phyloP scores from a whole-genome alignment of 2,329 filamentous ascomycete genomes.

The Monosporascus cannonballus region DNA sequence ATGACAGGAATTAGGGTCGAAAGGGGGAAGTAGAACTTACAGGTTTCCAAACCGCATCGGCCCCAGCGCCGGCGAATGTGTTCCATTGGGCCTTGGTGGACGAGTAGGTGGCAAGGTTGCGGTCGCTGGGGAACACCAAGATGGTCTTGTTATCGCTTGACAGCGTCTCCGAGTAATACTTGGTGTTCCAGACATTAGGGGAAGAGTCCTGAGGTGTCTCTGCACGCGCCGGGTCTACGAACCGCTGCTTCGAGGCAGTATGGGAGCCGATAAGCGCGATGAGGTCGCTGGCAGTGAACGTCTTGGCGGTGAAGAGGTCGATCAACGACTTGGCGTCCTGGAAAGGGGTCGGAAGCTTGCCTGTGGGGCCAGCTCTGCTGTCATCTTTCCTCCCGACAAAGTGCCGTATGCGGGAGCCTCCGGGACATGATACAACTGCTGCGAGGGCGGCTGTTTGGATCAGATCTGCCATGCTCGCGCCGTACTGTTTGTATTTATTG shows the following conservation, averaged over 20 bases:
- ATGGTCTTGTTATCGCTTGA: constrained; percentile 20
- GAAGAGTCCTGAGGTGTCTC: constrained; percentile 41
- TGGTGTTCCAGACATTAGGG: constrained; percentile 42
- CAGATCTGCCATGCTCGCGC: constrained; percentile 46
- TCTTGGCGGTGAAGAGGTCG: constrained; percentile 42
- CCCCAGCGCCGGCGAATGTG: constrained; percentile 15
- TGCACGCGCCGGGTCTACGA: constrained; percentile 32
- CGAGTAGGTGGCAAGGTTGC: constrained; percentile 16
- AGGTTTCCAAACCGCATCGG: constrained; percentile 15
- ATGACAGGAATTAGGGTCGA: background rate
- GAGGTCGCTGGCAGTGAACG: constrained; percentile 42
- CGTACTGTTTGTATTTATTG: constrained; percentile 28
- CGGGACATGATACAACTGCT: constrained; percentile 44
- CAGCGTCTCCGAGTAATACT: constrained; percentile 41
- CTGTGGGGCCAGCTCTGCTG: constrained; percentile 30
- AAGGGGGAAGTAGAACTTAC: constrained; percentile 13
- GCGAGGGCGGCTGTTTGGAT: constrained; percentile 43
- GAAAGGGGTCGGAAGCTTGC: constrained; percentile 38
- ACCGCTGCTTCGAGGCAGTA: constrained; percentile 40
- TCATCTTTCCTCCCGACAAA: constrained; percentile 44
- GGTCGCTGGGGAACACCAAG: constrained; percentile 28
- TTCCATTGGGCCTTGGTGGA: constrained; percentile 16
- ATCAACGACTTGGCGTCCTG: constrained; percentile 36
- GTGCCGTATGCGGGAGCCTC: constrained; percentile 43
- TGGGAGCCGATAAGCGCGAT: constrained; percentile 51